Evolutionary conservation across 148 eudicot species (phyloP).

Genomic region (Amaranthus palmeri): DNA sequence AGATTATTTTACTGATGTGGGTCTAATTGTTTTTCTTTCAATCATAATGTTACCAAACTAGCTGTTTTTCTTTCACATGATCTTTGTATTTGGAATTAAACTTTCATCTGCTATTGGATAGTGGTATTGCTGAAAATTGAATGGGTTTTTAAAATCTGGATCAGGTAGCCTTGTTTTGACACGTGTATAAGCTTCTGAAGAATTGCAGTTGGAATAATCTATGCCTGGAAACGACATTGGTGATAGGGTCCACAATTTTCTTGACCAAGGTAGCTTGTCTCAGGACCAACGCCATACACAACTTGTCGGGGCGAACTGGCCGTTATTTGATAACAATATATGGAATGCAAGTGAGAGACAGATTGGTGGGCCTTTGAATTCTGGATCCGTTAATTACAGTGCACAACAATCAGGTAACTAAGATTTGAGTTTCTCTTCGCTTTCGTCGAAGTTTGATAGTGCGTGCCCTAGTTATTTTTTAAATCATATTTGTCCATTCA

Average conservation of each 20-base stretch:
- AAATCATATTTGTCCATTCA: slow-evolving; percentile 3
- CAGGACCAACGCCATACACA: slow-evolving; percentile 54
- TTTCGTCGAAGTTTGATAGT: not conserved
- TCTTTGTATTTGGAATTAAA: not conserved
- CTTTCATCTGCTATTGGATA: not conserved
- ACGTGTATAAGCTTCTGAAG: slow-evolving; percentile 26
- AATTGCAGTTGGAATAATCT: slow-evolving; percentile 46
- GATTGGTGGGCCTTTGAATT: slow-evolving; percentile 34
- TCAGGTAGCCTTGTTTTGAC: slow-evolving; percentile 10
- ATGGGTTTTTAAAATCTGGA: slow-evolving; percentile 1
- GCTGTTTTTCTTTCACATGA: too few relatives aligned
- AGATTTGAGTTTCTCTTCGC: not conserved
- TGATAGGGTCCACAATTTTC: slow-evolving; percentile 88
- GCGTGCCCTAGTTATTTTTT: not conserved
- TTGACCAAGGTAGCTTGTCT: slow-evolving; percentile 63
- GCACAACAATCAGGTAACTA: slow-evolving; percentile 57
- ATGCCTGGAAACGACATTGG: slow-evolving; percentile 89
- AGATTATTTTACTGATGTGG: too few relatives aligned
- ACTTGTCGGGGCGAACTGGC: slow-evolving; percentile 55
- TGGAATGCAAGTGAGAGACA: slow-evolving; percentile 63
- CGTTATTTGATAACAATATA: slow-evolving; percentile 39
- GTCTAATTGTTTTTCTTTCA: too few relatives aligned
- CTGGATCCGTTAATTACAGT: slow-evolving; percentile 42
- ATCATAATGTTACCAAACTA: too few relatives aligned
- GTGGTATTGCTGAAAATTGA: not conserved